Evolutionary conservation across 164 flowering plant genomes (phyloP).

Genomic region (Kalanchoe fedtschenkoi): DNA sequence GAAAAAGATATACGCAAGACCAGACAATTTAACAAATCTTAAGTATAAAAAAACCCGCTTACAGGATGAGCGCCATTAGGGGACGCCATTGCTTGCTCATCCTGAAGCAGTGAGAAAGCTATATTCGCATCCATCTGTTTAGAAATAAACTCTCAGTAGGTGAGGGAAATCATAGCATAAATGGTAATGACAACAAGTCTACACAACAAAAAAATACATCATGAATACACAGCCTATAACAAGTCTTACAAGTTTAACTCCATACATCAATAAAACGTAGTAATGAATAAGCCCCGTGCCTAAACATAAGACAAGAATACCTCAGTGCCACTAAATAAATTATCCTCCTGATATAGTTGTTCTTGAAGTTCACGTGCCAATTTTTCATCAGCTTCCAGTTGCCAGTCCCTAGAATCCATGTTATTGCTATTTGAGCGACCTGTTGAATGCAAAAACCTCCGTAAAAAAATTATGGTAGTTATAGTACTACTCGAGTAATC

Average conservation of each 20-base stretch:
- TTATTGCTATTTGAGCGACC: constrained; percentile 15
- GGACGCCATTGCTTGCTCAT: constrained; percentile 22
- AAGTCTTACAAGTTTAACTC: not conserved
- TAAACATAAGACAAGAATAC: constrained; percentile 21
- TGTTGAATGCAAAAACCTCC: constrained; percentile 8
- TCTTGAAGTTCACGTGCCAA: constrained; percentile 92
- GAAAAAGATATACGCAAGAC: not conserved
- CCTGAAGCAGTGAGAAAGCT: constrained; percentile 53
- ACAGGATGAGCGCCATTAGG: constrained; percentile 32
- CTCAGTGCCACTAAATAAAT: constrained; percentile 32
- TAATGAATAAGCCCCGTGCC: not conserved
- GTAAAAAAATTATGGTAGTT: constrained; percentile 10
- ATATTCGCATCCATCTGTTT: constrained; percentile 55
- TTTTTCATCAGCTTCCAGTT: constrained; percentile 79
- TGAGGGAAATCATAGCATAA: not conserved
- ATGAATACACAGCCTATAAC: not conserved
- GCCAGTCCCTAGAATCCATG: constrained; percentile 46
- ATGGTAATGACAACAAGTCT: not conserved
- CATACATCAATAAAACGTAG: not conserved
- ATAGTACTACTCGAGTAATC: constrained; percentile 21
- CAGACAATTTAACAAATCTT: not conserved
- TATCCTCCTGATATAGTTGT: constrained; percentile 57
- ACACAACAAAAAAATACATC: not conserved
- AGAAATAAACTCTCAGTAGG: not conserved
- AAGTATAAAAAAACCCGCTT: constrained; percentile 16